Base-by-base conservation (phyloP, 805 yeast genomes). In the Starmerella geochares region DNA sequence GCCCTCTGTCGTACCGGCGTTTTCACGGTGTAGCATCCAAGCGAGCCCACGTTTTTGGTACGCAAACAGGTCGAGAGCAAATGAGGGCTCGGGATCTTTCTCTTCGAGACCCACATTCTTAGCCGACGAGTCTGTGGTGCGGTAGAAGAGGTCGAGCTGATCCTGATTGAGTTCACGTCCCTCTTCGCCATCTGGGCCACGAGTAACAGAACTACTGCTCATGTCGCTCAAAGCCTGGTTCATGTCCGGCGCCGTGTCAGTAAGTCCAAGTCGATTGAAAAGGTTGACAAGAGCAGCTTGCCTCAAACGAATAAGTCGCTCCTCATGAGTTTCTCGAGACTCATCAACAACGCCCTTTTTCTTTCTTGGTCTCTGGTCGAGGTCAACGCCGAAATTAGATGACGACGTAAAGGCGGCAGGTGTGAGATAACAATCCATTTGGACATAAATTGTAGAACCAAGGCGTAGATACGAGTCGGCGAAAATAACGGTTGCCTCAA, bases 11-110 rank as follows among this genome's bases (percentile, higher is more conserved):
- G 28, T 9, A n/a, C 37, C 46, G 54, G 81, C 87, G 35, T 76
- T 72, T 61, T 87, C 95, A 49, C 90, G 70, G 28, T 79, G 73
- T n/a, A 86, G 66, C 90, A 87, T 81, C 96, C 96, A 87, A 1
- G 88, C 78, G 27, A 86, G 66, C 0, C 94, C 95, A 58, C 81
- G 86, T 53, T 76, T 80, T 65, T 90, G 97, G 63, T 90, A 90
- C 1, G 79, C 75, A 49, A 95, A 70, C 45, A 90, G 66, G 0
- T 68, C 67, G 45, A 88, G 58, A 8, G 70, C 71, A 59, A 87
- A 83, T 1, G 71, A 58, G 48, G 75, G 74, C 0, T 75, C 72
- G 2, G 79, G 79, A 0, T 83, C 75, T 52, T 77, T 81, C 1
- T 88, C 88, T 4, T 75, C 74, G 10, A 39, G 24, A 14, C 38